phyloP scores from a whole-genome alignment of 1,284 basidiomycete species.

The Naganishia cerealis region DNA sequence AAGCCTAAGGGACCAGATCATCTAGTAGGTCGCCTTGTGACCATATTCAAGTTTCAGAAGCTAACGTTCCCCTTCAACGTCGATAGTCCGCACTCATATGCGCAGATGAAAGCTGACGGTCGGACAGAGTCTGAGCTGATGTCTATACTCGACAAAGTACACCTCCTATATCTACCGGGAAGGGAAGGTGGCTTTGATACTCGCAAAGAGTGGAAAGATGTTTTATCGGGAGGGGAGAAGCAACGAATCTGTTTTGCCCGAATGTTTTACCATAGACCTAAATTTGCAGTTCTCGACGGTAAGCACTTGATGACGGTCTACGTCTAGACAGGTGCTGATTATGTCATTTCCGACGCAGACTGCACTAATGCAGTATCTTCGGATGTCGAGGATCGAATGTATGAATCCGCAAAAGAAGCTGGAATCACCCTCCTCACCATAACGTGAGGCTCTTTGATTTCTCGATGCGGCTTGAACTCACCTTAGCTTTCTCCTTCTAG shows the following conservation, averaged over 20 bases:
- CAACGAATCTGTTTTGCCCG: constrained; percentile 79
- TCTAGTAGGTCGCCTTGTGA: constrained; percentile 43
- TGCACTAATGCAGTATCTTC: constrained; percentile 95
- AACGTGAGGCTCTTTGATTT: constrained; percentile 55
- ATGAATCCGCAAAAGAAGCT: constrained; percentile 85
- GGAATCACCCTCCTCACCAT: constrained; percentile 93
- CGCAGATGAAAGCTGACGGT: constrained; percentile 67
- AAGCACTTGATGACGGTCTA: constrained; percentile 39
- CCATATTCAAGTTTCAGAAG: constrained; percentile 11
- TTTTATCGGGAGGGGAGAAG: constrained; percentile 88
- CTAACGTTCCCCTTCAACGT: not conserved
- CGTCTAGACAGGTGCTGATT: constrained; percentile 51
- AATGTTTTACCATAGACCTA: constrained; percentile 79
- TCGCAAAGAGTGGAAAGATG: constrained; percentile 93
- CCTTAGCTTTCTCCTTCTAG: constrained; percentile 38
- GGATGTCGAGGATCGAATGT: constrained; percentile 94
- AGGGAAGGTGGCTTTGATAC: constrained; percentile 87
- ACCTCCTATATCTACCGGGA: constrained; percentile 79
- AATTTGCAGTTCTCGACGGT: constrained; percentile 38
- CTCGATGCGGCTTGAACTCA: constrained; percentile 40
- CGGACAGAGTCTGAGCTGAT: constrained; percentile 69
- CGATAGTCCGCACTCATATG: constrained; percentile 81
- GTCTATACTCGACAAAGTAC: constrained; percentile 73
- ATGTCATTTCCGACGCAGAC: constrained; percentile 59
- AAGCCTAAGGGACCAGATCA: constrained; percentile 76